Base-by-base conservation (phyloP, 108 stramenopile genomes). In the Skeletonema menzelii region DNA sequence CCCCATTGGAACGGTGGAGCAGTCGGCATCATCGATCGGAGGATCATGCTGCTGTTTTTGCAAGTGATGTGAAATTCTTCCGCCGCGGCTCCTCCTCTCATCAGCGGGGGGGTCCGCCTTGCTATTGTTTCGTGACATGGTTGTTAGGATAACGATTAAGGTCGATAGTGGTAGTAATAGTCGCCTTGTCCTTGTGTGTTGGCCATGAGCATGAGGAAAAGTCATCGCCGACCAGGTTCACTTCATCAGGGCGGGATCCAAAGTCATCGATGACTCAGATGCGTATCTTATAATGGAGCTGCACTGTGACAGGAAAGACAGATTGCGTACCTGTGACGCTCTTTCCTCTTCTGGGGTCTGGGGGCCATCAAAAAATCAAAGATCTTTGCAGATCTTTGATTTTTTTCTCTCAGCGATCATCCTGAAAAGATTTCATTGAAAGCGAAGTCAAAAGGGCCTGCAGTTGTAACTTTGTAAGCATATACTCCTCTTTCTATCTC, bases 381-480 rank as follows among this genome's bases (percentile, higher is more conserved):
- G n/a, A n/a, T n/a, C n/a, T n/a, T n/a, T n/a, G 7, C 31, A 37
- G 11, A 37, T 37, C 35, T 37, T 37, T 37, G 30, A 5, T 37
- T 32, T 4, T 32, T 30, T 4, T 4, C 1, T 4, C 3, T 32
- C 7, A 7, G 31, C 31, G 35, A 47, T 47, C 46, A 47, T 47
- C 46, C 46, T 22, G 49, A 53, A 53, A 53, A 53, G 49, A 53
- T 53, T 7, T 53, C 49, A 53, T 53, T 53, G 49, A 53, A 53
- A 53, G 49, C 49, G 49, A 53, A 53, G 49, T 53, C 49, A 53
- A 42, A 42, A 53, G 1, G 1, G 20, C 47, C 19, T 20, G 49
- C 49, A 47, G 49, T 53, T 24, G 46, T 19, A 32, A n/a, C n/a
- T n/a, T n/a, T n/a, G n/a, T n/a, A n/a, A n/a, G n/a, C n/a, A n/a